These are phyloP conservation scores for Bretschneidera sinensis DNA, from an alignment of 345 rosid species.

Conservation along the genomic window DNA sequence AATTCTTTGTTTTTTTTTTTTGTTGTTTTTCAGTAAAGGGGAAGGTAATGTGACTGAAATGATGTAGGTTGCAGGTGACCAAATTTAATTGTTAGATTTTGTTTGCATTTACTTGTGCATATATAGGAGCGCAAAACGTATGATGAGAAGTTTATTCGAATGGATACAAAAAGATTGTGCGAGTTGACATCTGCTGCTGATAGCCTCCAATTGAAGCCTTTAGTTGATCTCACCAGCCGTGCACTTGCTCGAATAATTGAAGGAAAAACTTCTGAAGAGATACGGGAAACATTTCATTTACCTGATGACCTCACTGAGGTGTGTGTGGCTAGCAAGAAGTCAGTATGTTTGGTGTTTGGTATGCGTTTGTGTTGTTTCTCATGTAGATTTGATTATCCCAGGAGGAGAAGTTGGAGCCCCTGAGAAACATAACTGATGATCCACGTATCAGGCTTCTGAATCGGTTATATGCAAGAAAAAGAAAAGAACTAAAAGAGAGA, in stretches of 20 bases:
- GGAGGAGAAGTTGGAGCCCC: conserved; percentile 78
- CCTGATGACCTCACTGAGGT: conserved; percentile 77
- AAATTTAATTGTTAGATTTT: background rate
- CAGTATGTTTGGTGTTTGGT: conserved; percentile 4
- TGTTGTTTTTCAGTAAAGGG: background rate
- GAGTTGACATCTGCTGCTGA: conserved; percentile 77
- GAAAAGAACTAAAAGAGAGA: conserved; percentile 59
- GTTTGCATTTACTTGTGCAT: conserved; percentile 3
- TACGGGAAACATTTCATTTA: conserved; percentile 64
- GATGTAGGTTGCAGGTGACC: background rate
- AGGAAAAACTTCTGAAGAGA: conserved; percentile 75
- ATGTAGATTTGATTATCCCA: conserved; percentile 19
- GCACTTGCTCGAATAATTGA: conserved; percentile 73
- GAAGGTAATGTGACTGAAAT: background rate
- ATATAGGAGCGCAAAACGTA: conserved; percentile 52
- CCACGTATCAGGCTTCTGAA: conserved; percentile 64
- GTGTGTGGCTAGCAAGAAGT: conserved; percentile 20
- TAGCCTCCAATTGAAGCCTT: conserved; percentile 66
- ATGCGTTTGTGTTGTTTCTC: conserved; percentile 14
- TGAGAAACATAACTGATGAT: conserved; percentile 54
- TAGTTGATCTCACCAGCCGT: conserved; percentile 72
- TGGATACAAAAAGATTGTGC: conserved; percentile 65
- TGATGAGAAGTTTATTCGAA: conserved; percentile 62
- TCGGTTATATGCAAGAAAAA: conserved; percentile 59
- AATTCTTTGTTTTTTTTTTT: too few species aligned